These are phyloP conservation scores for Lanmaoa rubissima DNA, from an alignment of 768 basidiomycete genomes.

Conservation along the genomic window DNA sequence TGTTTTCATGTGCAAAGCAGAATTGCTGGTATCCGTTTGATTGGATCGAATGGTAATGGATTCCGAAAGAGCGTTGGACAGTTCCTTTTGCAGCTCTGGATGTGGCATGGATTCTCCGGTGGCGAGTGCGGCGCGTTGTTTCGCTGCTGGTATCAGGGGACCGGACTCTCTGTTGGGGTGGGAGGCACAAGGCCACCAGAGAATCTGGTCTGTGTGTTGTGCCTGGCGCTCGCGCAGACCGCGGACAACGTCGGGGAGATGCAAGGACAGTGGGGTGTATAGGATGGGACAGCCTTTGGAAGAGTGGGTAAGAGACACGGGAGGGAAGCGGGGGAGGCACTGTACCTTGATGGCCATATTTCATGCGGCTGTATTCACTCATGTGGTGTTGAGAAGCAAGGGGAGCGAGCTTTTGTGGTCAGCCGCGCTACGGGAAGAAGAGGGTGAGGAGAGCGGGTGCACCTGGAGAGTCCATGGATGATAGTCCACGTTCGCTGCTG, in stretches of 20 bases:
- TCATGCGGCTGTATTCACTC: constrained; percentile 68
- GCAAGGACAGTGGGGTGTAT: constrained; percentile 64
- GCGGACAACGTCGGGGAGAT: constrained; percentile 55
- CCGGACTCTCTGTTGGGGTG: neutral
- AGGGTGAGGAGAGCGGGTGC: neutral
- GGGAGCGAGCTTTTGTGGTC: constrained; percentile 41
- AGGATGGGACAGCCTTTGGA: constrained; percentile 50
- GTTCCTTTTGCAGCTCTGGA: constrained; percentile 44
- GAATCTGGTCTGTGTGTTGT: constrained; percentile 32
- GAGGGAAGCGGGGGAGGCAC: neutral
- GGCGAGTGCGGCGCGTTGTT: constrained; percentile 25
- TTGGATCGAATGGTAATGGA: constrained; percentile 22
- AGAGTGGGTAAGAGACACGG: neutral
- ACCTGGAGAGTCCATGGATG: constrained; percentile 25
- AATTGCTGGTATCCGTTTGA: neutral
- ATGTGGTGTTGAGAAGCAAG: constrained; percentile 74
- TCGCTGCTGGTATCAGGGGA: constrained; percentile 19
- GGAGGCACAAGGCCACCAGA: constrained; percentile 49
- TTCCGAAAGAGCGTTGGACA: constrained; percentile 56
- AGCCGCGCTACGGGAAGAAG: neutral
- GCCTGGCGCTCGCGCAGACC: constrained; percentile 54
- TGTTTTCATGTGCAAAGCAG: constrained; percentile 50
- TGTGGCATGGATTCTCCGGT: constrained; percentile 11
- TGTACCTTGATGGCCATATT: constrained; percentile 53
- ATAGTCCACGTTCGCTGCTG: neutral